These are phyloP conservation scores for Puccinia triticina DNA, from an alignment of 1,284 basidiomycete genomes.

Conservation along the genomic window DNA sequence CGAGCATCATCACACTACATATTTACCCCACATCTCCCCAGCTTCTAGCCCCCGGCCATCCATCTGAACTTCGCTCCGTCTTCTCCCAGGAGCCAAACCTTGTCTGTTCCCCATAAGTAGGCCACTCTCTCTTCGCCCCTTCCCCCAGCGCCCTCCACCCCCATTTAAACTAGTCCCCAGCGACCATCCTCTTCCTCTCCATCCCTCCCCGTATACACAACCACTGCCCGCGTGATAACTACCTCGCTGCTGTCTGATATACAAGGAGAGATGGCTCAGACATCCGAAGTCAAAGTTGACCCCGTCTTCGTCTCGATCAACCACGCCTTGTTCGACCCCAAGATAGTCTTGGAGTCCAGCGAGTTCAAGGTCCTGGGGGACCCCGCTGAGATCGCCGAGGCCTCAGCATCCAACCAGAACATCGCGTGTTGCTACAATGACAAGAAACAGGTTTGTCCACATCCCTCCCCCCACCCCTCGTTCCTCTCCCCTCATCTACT, in stretches of 20 bases:
- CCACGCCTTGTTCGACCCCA: slow-evolving; percentile 28
- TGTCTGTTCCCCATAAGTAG: not conserved
- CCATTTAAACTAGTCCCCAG: not conserved
- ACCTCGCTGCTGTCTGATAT: no score
- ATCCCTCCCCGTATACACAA: not conserved
- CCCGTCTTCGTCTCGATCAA: slow-evolving; percentile 43
- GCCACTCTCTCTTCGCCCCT: not conserved
- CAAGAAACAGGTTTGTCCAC: slow-evolving; percentile 38
- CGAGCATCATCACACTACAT: no score
- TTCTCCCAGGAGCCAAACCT: not conserved
- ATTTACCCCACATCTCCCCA: no score
- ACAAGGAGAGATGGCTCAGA: not conserved
- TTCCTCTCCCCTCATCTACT: not conserved
- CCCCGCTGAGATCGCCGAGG: not conserved
- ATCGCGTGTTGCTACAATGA: slow-evolving; percentile 49
- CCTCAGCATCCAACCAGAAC: slow-evolving; percentile 13
- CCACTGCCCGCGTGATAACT: no score
- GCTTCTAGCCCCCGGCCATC: no score
- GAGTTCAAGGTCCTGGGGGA: slow-evolving; percentile 41
- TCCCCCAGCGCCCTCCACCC: not conserved
- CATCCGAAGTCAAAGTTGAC: not conserved
- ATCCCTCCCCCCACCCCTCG: not conserved
- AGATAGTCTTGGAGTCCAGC: slow-evolving; percentile 4
- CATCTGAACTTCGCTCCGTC: no score
- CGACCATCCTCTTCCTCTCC: no score